phyloP scores from a whole-genome alignment of 305 asterid genomes.

The Solanum hybrid region DNA sequence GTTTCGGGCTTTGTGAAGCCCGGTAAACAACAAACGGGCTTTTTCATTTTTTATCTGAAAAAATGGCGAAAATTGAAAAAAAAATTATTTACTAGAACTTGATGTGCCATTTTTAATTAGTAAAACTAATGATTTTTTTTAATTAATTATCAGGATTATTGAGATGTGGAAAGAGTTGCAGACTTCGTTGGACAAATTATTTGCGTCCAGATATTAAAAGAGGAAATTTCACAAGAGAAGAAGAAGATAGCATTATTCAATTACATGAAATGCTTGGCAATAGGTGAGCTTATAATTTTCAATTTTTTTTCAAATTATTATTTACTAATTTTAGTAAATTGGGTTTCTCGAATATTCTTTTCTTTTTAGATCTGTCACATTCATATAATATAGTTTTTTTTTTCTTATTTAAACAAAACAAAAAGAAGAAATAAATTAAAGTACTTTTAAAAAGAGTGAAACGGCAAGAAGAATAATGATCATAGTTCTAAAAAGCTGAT shows the following conservation, averaged over 20 bases:
- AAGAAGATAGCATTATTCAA: constrained; percentile 63
- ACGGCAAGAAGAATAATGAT: background rate
- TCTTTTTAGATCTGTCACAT: background rate
- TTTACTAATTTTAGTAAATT: background rate
- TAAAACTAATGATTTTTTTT: background rate
- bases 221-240: constrained; percentile 69
- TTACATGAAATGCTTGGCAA: constrained; percentile 70
- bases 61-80: background rate
- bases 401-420: background rate
- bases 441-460: background rate
- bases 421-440: background rate
- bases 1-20: background rate
- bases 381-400: background rate
- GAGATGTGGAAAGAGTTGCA: constrained; percentile 92
- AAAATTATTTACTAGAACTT: background rate
- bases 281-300: constrained; percentile 36
- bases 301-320: background rate
- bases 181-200: constrained; percentile 78
- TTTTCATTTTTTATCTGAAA: background rate
- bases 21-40: background rate
- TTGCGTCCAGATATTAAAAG: constrained; percentile 78
- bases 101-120: background rate
- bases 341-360: background rate
- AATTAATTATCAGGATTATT: constrained; percentile 32
- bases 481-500: background rate